Conservation (phyloP, 805 yeast genomes). For the Lachancea dasiensis region DNA sequence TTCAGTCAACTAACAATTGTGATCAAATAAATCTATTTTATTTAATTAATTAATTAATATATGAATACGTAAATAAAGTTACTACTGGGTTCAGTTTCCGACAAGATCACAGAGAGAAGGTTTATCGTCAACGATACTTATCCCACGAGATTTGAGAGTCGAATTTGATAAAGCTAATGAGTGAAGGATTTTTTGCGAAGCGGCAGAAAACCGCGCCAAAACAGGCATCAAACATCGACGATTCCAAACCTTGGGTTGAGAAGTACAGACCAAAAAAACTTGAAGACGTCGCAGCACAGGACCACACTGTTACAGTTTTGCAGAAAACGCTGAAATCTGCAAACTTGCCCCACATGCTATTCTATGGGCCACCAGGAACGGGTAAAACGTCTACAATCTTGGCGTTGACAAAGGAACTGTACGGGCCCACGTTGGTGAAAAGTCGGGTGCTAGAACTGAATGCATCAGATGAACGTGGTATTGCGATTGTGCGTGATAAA, state of each 20-base stretch:
- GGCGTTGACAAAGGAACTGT: constrained; percentile 74
- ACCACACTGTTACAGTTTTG: constrained; percentile 77
- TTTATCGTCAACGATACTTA: too few relatives aligned
- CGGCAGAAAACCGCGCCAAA: constrained; percentile 23
- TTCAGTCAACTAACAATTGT: too few relatives aligned
- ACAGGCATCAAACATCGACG: constrained; percentile 17
- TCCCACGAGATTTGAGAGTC: not conserved
- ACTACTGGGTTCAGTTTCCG: too few relatives aligned
- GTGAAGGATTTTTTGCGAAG: constrained; percentile 15
- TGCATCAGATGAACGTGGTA: constrained; percentile 91
- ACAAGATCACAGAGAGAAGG: too few relatives aligned
- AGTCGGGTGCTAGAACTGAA: constrained; percentile 74
- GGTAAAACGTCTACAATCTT: constrained; percentile 87
- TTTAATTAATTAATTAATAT: too few relatives aligned
- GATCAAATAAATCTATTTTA: too few relatives aligned
- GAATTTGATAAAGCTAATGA: not conserved
- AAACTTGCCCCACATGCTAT: constrained; percentile 85
- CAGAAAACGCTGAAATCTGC: constrained; percentile 72
- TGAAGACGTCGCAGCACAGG: constrained; percentile 88
- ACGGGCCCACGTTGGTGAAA: constrained; percentile 65
- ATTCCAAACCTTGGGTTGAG: constrained; percentile 81
- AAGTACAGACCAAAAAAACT: constrained; percentile 86
- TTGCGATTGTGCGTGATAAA: constrained; percentile 78
- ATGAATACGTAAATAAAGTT: too few relatives aligned
- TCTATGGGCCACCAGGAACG: constrained; percentile 93